Conservation (phyloP, 345 rosid species). For the Heritiera fomes region DNA sequence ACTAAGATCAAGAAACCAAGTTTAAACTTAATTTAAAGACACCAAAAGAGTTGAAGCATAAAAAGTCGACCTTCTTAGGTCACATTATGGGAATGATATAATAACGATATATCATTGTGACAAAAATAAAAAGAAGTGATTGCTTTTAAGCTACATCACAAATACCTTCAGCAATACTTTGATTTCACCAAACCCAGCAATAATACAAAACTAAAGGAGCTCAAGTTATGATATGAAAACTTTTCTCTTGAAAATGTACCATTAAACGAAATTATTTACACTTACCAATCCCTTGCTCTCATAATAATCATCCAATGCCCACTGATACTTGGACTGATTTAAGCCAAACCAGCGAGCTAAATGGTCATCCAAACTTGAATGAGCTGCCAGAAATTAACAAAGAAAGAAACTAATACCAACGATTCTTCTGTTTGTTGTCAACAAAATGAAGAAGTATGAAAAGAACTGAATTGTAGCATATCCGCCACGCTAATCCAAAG, state of each 20-base stretch:
- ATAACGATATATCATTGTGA: background rate
- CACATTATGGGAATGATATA: background rate
- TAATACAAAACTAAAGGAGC: conserved; percentile 6
- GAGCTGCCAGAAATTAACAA: conserved; percentile 50
- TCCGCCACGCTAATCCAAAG: no score
- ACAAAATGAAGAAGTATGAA: no score
- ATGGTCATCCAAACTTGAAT: conserved; percentile 94
- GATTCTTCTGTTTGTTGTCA: no score
- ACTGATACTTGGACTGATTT: conserved; percentile 96
- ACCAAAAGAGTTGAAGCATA: background rate
- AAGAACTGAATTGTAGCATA: no score
- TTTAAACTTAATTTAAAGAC: background rate
- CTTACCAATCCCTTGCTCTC: conserved; percentile 84
- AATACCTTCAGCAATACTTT: conserved; percentile 19
- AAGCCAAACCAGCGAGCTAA: conserved; percentile 99
- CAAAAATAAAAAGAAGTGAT: background rate
- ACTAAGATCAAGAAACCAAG: background rate
- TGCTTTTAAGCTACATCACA: conserved; percentile 35
- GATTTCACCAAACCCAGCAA: conserved; percentile 22
- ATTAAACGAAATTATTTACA: background rate
- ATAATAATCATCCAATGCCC: conserved; percentile 96
- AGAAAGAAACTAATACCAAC: background rate
- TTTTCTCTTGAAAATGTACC: background rate
- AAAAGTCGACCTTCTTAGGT: background rate
- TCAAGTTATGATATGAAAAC: background rate